Base-by-base conservation (phyloP, 805 yeast genomes). In the Tetrapisispora iriomotensis region DNA sequence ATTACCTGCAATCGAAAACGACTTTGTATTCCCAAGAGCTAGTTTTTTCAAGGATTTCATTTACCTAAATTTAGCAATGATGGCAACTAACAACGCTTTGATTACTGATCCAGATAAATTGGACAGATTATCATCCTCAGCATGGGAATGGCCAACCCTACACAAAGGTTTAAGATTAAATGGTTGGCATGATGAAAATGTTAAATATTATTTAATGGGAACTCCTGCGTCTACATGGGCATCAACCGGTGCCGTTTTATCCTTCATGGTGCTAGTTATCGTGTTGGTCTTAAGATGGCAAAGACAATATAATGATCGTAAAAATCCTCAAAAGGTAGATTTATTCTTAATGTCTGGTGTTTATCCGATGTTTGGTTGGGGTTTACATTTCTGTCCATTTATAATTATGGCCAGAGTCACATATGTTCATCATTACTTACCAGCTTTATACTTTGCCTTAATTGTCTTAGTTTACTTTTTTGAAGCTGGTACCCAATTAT, bases 101-200 rank as follows among this genome's bases (percentile, higher is more conserved):
- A 70, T 83, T 38, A 88, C 92, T 19, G 92, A 82, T 51, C 60
- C 71, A 3, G 92, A 83, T 48, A 82, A 82, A 53, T 72, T 67
- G 45, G 94, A 83, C 58, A 72, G 71, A 43, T 65, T 83, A 44
- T 77, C 87, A 4, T 82, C 92, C 13, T 62, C 72, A 38, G 83
- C 83, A 62, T 83, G 94, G 94, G 82, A 83, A 67, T 83, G 94
- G 94, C 94, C 94, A 41, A 73, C 82, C 18, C 67, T 82, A 54
- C 67, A 76, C 45, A 71, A 71, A 34, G 94, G 94, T 51, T 73
- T 83, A 50, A 74, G 94, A 66, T 67, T 82, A 65, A 79, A 86
- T 64, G 75, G 81, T 18, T 82, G 92, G 92, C 71, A 71, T 40
- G 77, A 75, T 38, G 77, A 73, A 7, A 71, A 66, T 44, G 67